Percentiles rank a stretch among this genome's conserved stretches.
phyloP scores from a whole-genome alignment of 2,329 filamentous ascomycete species.

The Furcasterigmium sp. region DNA sequence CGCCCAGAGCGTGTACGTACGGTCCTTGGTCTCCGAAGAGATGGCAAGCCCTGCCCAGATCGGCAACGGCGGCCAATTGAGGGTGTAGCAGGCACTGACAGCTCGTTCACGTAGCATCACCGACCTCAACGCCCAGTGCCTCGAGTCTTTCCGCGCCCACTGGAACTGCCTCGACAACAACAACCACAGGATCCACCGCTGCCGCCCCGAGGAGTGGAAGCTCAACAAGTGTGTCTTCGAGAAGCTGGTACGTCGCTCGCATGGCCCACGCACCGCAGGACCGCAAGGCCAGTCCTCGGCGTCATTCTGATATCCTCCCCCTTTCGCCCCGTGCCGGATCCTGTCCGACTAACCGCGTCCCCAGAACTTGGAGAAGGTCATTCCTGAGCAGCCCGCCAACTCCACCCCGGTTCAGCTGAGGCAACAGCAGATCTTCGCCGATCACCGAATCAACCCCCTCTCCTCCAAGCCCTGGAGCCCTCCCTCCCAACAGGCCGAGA shows the following conservation, averaged over 20 bases:
- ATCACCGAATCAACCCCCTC: constrained; percentile 38
- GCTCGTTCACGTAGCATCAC: constrained; percentile 60
- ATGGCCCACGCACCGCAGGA: no score
- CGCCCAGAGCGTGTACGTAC: constrained; percentile 89
- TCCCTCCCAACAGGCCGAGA: constrained; percentile 11
- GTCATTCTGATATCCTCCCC: no score
- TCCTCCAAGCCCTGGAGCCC: constrained; percentile 38
- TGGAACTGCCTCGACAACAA: constrained; percentile 96
- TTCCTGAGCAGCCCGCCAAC: constrained; percentile 67
- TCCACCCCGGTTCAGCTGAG: constrained; percentile 71
- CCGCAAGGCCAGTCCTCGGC: neutral
- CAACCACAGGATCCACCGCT: constrained; percentile 98
- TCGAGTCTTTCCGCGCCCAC: constrained; percentile 85
- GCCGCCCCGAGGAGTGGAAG: constrained; percentile 79
- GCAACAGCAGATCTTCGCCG: constrained; percentile 56
- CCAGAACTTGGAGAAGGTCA: constrained; percentile 75
- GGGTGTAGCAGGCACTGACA: neutral
- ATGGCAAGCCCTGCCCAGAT: no score
- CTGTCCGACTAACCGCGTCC: neutral
- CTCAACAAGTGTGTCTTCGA: constrained; percentile 95
- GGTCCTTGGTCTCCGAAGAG: no score
- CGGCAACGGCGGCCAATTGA: neutral
- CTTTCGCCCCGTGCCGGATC: no score
- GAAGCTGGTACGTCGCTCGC: constrained; percentile 79
- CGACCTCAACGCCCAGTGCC: constrained; percentile 93